Evolutionary conservation across 495 filamentous ascomycete genomes (phyloP).

Genomic region (Trichoderma erinaceum): DNA sequence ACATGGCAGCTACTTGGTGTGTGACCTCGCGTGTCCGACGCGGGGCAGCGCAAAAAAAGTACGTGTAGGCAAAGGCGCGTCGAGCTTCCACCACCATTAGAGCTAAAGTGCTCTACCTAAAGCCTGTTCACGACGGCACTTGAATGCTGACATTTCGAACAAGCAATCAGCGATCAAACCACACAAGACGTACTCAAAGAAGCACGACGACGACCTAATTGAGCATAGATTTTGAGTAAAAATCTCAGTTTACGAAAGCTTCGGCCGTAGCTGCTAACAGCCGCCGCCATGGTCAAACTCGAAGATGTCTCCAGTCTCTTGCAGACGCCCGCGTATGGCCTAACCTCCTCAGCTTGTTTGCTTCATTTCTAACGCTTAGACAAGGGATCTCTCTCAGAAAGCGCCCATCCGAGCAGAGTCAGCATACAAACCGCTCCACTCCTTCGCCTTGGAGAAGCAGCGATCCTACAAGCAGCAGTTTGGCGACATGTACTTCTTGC

Average conservation of each 20-base stretch:
- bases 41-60: neutral
- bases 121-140: no score
- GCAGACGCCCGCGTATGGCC: conserved; percentile 29
- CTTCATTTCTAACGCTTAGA: conserved; percentile 1
- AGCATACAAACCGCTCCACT: conserved; percentile 66
- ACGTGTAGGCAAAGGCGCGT: neutral
- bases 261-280: neutral
- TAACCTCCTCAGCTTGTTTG: neutral
- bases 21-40: neutral
- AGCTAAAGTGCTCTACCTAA: neutral
- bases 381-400: conserved; percentile 33
- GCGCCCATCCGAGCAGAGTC: conserved; percentile 46
- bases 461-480: conserved; percentile 91
- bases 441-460: conserved; percentile 63
- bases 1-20: neutral
- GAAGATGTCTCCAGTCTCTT: conserved; percentile 30
- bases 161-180: neutral
- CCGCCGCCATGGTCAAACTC: conserved; percentile 22
- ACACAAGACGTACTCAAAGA: neutral
- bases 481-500: conserved; percentile 94
- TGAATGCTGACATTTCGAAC: neutral
- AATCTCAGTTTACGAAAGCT: neutral
- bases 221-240: no score
- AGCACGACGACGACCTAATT: no score
- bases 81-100: conserved; percentile 2